A percentile compares a stretch with the other conserved stretches of the same genome.
Evolutionary conservation across 1,284 basidiomycete genomes (phyloP).

Genomic region (Veloboletus limbatus): DNA sequence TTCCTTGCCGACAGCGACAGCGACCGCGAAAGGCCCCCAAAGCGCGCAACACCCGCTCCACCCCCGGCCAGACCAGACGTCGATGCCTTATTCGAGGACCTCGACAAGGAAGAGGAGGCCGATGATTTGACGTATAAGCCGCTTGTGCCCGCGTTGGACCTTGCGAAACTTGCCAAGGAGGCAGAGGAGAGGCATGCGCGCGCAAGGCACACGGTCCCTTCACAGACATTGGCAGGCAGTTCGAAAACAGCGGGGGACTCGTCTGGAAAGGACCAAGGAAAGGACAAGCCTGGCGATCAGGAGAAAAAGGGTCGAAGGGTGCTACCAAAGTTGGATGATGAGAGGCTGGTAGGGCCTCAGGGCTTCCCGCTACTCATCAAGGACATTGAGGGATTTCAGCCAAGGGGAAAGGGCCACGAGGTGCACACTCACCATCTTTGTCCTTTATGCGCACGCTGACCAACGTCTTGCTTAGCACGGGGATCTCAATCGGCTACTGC

Average conservation of each 20-base stretch:
- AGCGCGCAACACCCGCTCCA: constrained; percentile 19
- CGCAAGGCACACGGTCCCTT: constrained; percentile 31
- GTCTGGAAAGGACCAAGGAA: constrained; percentile 21
- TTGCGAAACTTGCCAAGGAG: constrained; percentile 50
- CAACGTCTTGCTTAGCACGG: constrained; percentile 45
- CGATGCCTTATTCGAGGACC: constrained; percentile 60
- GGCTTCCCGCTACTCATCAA: constrained; percentile 80
- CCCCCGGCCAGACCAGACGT: constrained; percentile 40
- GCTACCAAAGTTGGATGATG: constrained; percentile 67
- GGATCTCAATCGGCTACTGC: constrained; percentile 76
- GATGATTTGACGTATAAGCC: constrained; percentile 38
- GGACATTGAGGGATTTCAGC: constrained; percentile 70
- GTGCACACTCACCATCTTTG: constrained; percentile 40
- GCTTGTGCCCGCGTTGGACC: constrained; percentile 47
- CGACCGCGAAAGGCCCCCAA: constrained; percentile 28
- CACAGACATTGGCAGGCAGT: constrained; percentile 46
- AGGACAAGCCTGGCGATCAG: constrained; percentile 33
- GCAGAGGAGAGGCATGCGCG: constrained; percentile 46
- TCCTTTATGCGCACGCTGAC: constrained; percentile 2
- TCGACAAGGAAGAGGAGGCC: constrained; percentile 45
- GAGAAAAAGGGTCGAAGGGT: constrained; percentile 50
- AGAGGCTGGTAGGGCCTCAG: constrained; percentile 61
- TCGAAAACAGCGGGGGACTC: constrained; percentile 43
- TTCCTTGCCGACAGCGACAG: constrained; percentile 54
- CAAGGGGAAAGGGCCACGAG: constrained; percentile 88